phyloP scores from a whole-genome alignment of 2,329 filamentous ascomycete genomes.

The Phaeosphaeria sp. region DNA sequence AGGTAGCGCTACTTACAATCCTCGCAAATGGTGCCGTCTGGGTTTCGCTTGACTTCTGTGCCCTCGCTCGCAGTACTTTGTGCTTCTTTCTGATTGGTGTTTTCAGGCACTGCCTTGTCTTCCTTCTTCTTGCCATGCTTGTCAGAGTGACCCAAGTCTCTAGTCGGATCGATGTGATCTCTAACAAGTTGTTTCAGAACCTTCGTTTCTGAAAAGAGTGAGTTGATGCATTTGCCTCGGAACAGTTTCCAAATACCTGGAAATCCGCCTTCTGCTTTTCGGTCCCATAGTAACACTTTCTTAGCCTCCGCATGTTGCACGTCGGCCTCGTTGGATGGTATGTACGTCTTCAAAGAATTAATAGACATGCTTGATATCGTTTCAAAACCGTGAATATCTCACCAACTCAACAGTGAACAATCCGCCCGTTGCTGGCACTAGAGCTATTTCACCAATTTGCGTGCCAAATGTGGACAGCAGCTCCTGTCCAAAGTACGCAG shows the following conservation, averaged over 20 bases:
- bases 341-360: conserved; percentile 31
- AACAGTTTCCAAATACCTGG: conserved; percentile 61
- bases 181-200: conserved; percentile 84
- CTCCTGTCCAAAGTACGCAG: conserved; percentile 92
- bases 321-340: conserved; percentile 11
- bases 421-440: conserved; percentile 85
- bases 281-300: conserved; percentile 79
- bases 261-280: conserved; percentile 85
- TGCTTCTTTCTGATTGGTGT: background rate
- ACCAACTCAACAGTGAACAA: conserved; percentile 77
- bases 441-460: conserved; percentile 82
- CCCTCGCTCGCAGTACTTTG: background rate
- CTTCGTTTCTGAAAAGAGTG: conserved; percentile 70
- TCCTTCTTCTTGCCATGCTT: conserved; percentile 46
- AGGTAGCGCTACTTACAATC: conserved; percentile 35
- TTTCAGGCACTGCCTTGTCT: conserved; percentile 5
- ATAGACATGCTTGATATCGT: background rate
- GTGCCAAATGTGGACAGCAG: conserved; percentile 91
- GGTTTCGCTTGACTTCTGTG: conserved; percentile 34
- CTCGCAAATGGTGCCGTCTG: conserved; percentile 46
- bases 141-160: conserved; percentile 77
- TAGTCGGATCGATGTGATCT: conserved; percentile 78
- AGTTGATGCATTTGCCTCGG: background rate
- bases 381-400: background rate
- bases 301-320: conserved; percentile 36